Conservation (phyloP, 169 alveolate genomes). For the Perkinsus marinus region DNA sequence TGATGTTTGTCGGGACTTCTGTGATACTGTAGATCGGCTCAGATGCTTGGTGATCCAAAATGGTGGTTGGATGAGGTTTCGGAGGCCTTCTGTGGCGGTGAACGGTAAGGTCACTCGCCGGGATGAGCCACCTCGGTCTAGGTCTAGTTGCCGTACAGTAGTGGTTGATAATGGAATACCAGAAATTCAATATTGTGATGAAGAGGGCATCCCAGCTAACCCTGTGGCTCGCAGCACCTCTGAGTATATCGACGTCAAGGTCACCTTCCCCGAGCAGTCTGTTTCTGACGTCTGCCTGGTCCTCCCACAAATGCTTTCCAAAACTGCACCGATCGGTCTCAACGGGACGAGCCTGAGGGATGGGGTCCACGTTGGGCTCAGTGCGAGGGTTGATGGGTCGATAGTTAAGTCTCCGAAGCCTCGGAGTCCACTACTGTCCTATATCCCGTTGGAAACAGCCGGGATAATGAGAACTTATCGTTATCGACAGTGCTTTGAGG, state of each 20-base stretch:
- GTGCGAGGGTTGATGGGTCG: neutral
- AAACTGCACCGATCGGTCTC: neutral
- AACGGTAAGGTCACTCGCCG: neutral
- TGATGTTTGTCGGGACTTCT: neutral
- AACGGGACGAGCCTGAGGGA: neutral
- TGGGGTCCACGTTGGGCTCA: neutral
- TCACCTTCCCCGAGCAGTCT: neutral
- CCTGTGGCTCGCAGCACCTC: neutral
- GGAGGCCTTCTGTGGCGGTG: neutral
- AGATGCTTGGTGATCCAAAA: neutral
- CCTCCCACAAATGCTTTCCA: neutral
- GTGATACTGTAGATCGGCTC: neutral
- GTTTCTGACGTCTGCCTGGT: neutral
- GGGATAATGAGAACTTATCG: neutral
- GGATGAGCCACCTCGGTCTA: neutral
- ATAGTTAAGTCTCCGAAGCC: neutral
- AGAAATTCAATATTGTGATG: neutral
- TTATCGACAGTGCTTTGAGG: neutral
- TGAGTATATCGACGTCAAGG: neutral
- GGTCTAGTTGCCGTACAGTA: neutral
- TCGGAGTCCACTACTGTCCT: neutral
- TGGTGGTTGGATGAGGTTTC: neutral
- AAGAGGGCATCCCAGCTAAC: neutral
- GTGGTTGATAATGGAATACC: neutral
- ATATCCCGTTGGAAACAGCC: neutral